Evolutionary conservation across 495 filamentous ascomycete genomes (phyloP).

Genomic region (Saxophila tyrrhenica): DNA sequence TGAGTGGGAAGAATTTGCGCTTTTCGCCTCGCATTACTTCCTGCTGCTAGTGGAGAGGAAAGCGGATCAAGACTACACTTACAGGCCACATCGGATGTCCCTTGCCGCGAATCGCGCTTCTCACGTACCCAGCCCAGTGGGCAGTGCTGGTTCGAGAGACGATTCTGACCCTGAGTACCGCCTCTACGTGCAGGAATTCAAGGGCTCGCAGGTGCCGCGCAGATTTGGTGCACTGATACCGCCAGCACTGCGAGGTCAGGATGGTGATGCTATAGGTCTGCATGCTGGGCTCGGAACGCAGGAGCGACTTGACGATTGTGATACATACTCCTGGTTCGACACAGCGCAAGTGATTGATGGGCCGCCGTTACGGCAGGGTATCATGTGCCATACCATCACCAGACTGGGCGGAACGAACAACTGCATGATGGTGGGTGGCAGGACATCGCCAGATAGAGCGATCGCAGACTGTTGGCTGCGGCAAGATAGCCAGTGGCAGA

Average conservation of each 20-base stretch:
- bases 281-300: slow-evolving; percentile 39
- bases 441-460: slow-evolving; percentile 57
- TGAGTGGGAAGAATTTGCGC: slow-evolving; percentile 89
- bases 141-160: slow-evolving; percentile 38
- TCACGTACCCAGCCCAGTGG: slow-evolving; percentile 19
- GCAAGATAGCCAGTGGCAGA: slow-evolving; percentile 47
- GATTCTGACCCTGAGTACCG: slow-evolving; percentile 23
- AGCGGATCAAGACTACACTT: slow-evolving; percentile 9
- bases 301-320: slow-evolving; percentile 47
- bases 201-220: slow-evolving; percentile 5
- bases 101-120: slow-evolving; percentile 11
- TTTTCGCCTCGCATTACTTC: slow-evolving; percentile 81
- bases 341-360: slow-evolving; percentile 11
- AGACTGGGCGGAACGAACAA: slow-evolving; percentile 35
- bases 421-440: slow-evolving; percentile 63
- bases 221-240: slow-evolving; percentile 16
- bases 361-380: slow-evolving; percentile 35
- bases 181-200: slow-evolving; percentile 9
- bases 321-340: slow-evolving; percentile 39
- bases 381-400: slow-evolving; percentile 73
- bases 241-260: slow-evolving; percentile 11
- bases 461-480: slow-evolving; percentile 64
- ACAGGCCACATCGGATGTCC: slow-evolving; percentile 3
- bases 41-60: slow-evolving; percentile 49
- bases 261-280: slow-evolving; percentile 29